These are phyloP conservation scores for Crithidia expoeki DNA, from an alignment of 208 protist species.

Conservation along the genomic window DNA sequence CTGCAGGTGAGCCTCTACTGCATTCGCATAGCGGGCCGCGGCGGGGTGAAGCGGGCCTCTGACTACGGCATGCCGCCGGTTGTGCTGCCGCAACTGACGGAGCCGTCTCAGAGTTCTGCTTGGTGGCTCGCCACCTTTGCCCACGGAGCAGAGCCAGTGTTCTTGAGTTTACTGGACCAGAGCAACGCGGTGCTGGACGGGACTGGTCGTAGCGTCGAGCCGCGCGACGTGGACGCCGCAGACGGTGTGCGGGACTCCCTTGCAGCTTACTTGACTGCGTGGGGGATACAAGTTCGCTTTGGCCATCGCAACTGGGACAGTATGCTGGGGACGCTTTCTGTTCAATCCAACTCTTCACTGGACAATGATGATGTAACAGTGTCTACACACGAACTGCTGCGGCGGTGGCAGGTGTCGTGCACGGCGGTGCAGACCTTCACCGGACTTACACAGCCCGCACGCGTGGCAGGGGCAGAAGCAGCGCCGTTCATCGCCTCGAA, in stretches of 20 bases:
- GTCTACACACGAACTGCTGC: conserved; percentile 12
- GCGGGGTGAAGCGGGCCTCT: conserved; percentile 22
- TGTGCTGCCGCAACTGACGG: conserved; percentile 26
- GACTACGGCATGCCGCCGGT: conserved; percentile 30
- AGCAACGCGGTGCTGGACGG: conserved; percentile 40
- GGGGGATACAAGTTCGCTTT: conserved; percentile 24
- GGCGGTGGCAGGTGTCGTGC: conserved; percentile 15
- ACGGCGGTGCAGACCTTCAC: conserved; percentile 23
- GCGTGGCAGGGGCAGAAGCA: conserved; percentile 20
- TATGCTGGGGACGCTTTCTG: background rate
- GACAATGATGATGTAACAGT: background rate
- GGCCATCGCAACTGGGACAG: conserved; percentile 10
- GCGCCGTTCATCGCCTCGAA: conserved; percentile 37
- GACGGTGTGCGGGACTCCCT: conserved; percentile 14
- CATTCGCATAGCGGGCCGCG: conserved; percentile 29
- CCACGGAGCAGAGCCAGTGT: conserved; percentile 21
- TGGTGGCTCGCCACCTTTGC: conserved; percentile 11
- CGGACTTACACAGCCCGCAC: conserved; percentile 1
- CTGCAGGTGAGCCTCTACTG: conserved; percentile 66
- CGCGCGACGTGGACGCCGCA: conserved; percentile 9
- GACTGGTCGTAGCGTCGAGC: background rate
- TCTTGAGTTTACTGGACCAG: conserved; percentile 52
- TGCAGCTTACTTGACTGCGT: conserved; percentile 18
- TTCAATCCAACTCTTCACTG: background rate
- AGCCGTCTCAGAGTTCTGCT: conserved; percentile 17